phyloP scores from a whole-genome alignment of 345 rosid genomes.

The Ceriops decandra region DNA sequence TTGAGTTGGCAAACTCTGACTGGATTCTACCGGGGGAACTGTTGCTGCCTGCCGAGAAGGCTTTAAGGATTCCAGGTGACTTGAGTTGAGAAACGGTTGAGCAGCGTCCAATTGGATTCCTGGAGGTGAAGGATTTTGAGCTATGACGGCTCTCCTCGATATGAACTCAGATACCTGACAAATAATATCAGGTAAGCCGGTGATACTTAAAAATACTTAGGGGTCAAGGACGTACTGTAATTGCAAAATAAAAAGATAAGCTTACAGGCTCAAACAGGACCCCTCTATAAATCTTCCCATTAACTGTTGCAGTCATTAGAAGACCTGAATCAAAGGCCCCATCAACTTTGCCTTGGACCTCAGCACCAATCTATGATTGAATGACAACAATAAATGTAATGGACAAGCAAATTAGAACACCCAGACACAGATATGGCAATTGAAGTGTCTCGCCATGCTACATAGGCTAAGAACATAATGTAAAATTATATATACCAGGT shows the following conservation, averaged over 20 bases:
- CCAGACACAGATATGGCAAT: not conserved
- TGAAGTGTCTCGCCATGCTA: not conserved
- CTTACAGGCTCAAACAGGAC: slow-evolving; percentile 68
- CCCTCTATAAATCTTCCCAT: slow-evolving; percentile 65
- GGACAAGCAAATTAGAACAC: not conserved
- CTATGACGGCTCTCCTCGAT: slow-evolving; percentile 21
- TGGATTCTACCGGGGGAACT: slow-evolving; percentile 16
- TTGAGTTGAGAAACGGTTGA: slow-evolving; percentile 24
- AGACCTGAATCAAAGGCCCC: slow-evolving; percentile 70
- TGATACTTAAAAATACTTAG: not conserved
- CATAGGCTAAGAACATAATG: too few species aligned
- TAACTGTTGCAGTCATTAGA: slow-evolving; percentile 57
- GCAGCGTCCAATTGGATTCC: slow-evolving; percentile 20
- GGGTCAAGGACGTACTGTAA: not conserved
- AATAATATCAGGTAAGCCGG: not conserved
- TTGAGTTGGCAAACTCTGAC: slow-evolving; percentile 24
- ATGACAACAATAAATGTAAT: not conserved
- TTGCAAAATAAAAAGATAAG: not conserved
- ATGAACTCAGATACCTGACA: slow-evolving; percentile 33
- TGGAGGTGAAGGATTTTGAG: slow-evolving; percentile 29
- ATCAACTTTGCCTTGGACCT: slow-evolving; percentile 63
- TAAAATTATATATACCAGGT: slow-evolving; percentile 35
- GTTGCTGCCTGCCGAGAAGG: slow-evolving; percentile 21
- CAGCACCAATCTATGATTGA: slow-evolving; percentile 52
- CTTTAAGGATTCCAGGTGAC: slow-evolving; percentile 17